Evolutionary conservation across 768 basidiomycete genomes (phyloP).

Genomic region (Hebeloma cylindrosporum): DNA sequence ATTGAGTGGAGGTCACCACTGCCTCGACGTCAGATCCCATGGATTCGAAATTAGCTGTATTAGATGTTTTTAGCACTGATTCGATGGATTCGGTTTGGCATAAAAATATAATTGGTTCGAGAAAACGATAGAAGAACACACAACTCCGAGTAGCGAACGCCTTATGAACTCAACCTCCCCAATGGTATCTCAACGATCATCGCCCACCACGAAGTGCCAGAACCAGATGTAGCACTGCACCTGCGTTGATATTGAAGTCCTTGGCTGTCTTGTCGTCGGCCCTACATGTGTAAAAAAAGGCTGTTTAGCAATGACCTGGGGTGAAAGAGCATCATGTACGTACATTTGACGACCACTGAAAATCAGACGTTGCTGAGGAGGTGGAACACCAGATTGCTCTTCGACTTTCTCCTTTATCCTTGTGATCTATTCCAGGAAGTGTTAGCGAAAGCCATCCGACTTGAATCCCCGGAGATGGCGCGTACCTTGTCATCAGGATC

Average conservation of each 20-base stretch:
- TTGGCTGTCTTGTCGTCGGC: constrained; percentile 87
- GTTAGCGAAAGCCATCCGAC: background rate
- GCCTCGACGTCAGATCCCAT: too few relatives aligned
- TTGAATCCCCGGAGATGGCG: background rate
- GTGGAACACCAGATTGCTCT: constrained; percentile 97
- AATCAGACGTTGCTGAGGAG: constrained; percentile 93
- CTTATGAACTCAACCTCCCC: background rate
- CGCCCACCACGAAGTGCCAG: constrained; percentile 91
- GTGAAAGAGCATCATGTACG: constrained; percentile 24
- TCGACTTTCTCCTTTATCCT: constrained; percentile 98
- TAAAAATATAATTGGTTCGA: background rate
- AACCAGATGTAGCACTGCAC: constrained; percentile 90
- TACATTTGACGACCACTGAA: constrained; percentile 93
- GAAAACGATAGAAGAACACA: constrained; percentile 14
- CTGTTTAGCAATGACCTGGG: constrained; percentile 1
- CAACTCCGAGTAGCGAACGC: constrained; percentile 1
- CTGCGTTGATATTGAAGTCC: constrained; percentile 81
- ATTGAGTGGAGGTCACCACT: too few relatives aligned
- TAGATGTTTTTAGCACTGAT: too few relatives aligned
- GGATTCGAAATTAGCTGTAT: too few relatives aligned
- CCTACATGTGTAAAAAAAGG: constrained; percentile 42
- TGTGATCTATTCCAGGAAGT: constrained; percentile 59
- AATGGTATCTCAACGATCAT: constrained; percentile 30
- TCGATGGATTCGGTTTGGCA: background rate
- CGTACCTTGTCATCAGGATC: constrained; percentile 82